These are phyloP conservation scores for Pythium myriotylum DNA, from an alignment of 352 stramenopile genomes.

Conservation along the genomic window DNA sequence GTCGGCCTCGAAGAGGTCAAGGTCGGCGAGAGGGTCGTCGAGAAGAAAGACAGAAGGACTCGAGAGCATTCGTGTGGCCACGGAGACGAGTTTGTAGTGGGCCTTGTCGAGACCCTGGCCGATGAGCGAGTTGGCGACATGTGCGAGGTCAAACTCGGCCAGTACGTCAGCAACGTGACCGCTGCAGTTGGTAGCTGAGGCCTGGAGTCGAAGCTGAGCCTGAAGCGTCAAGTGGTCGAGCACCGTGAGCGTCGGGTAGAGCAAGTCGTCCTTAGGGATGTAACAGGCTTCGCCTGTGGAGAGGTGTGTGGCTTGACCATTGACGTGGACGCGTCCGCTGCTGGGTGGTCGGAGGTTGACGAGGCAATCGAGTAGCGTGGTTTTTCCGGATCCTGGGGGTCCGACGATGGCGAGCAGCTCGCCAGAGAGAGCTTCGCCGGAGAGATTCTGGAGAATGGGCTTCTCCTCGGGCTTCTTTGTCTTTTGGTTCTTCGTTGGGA, in stretches of 20 bases:
- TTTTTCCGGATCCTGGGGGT: background rate
- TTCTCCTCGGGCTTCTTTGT: background rate
- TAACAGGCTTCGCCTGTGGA: conserved; percentile 41
- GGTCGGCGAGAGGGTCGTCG: conserved; percentile 75
- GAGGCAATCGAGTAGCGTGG: background rate
- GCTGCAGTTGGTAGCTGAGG: conserved; percentile 41
- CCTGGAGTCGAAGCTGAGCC: conserved; percentile 54
- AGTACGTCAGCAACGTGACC: conserved; percentile 59
- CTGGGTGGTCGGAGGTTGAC: background rate
- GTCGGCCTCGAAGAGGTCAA: conserved; percentile 64
- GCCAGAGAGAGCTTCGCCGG: background rate
- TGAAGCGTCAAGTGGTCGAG: conserved; percentile 83
- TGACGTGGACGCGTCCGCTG: background rate
- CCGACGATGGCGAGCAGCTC: conserved; percentile 7
- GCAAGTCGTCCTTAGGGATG: conserved; percentile 89
- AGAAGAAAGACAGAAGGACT: conserved; percentile 82
- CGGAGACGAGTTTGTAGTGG: conserved; percentile 77
- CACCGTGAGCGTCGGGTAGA: conserved; percentile 84
- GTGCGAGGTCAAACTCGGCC: conserved; percentile 46
- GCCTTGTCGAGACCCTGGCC: conserved; percentile 48
- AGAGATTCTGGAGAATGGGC: background rate
- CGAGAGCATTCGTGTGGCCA: conserved; percentile 79
- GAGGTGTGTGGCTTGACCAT: background rate
- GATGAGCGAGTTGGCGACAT: conserved; percentile 44
- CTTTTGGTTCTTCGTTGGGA: background rate